A percentile compares a stretch with the other conserved stretches of the same genome.
These are phyloP conservation scores for Porpolomopsis calyptriformis DNA, from an alignment of 768 basidiomycete genomes.

Conservation along the genomic window DNA sequence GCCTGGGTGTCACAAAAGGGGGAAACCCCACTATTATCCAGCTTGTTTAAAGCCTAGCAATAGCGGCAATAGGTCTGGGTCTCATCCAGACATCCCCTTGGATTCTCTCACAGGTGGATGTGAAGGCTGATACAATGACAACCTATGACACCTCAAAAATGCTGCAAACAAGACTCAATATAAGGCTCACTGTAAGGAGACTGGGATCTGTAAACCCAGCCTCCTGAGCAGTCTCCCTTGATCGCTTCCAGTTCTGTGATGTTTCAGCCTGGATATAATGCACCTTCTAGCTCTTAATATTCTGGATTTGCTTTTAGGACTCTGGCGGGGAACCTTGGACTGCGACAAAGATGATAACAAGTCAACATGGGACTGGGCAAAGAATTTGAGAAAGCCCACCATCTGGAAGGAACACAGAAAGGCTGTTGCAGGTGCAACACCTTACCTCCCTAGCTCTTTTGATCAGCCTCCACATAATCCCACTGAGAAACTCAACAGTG, in stretches of 20 bases:
- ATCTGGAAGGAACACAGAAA: slow-evolving; percentile 15
- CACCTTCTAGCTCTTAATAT: slow-evolving; percentile 18
- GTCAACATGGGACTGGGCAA: slow-evolving; percentile 22
- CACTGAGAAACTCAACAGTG: slow-evolving; percentile 6
- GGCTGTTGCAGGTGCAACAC: slow-evolving; percentile 5
- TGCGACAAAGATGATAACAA: slow-evolving; percentile 16
- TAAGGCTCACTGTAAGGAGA: slow-evolving; percentile 15
- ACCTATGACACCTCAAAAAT: slow-evolving; percentile 11
- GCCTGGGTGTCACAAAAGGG: slow-evolving; percentile 18
- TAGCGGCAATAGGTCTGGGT: too few species aligned
- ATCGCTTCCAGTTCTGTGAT: slow-evolving; percentile 14
- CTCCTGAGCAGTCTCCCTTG: slow-evolving; percentile 18
- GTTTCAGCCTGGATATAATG: slow-evolving; percentile 23
- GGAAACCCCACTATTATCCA: slow-evolving; percentile 24
- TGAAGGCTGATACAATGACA: slow-evolving; percentile 18
- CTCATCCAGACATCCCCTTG: too few species aligned
- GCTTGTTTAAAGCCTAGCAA: too few species aligned
- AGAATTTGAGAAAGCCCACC: slow-evolving; percentile 8
- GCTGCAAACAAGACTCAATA: slow-evolving; percentile 20
- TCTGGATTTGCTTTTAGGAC: slow-evolving; percentile 9
- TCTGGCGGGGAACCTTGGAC: slow-evolving; percentile 17
- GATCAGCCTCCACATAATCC: slow-evolving; percentile 7
- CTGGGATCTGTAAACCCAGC: slow-evolving; percentile 21
- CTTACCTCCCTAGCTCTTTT: slow-evolving; percentile 6
- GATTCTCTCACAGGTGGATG: too few species aligned